Percentiles rank a stretch among this genome's conserved stretches.
Conservation (phyloP, 192 early-diverging fungal genomes). For the Pecoramyces ruminantium region DNA sequence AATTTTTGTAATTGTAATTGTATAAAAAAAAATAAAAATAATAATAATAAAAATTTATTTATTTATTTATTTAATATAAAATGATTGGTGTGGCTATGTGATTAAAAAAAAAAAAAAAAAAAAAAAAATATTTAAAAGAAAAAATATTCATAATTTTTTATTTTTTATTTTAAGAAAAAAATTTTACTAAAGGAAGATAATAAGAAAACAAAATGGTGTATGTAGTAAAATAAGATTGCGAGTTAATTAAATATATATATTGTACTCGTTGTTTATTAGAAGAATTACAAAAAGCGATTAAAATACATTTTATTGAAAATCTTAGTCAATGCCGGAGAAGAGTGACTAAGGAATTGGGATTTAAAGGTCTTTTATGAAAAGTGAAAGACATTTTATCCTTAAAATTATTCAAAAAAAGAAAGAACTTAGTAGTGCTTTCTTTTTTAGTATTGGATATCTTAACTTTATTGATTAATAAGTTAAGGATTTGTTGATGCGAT, state of each 20-base stretch:
- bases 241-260: neutral
- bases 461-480: neutral
- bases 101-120: no score
- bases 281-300: neutral
- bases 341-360: neutral
- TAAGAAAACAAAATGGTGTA: no score
- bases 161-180: no score
- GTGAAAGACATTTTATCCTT: neutral
- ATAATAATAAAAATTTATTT: neutral
- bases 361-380: neutral
- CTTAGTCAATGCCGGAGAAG: neutral
- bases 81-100: no score
- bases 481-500: neutral
- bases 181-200: no score
- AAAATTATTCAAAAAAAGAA: neutral
- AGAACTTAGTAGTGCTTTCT: neutral
- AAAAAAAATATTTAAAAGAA: no score
- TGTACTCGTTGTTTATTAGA: neutral
- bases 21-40: neutral
- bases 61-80: no score
- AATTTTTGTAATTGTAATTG: no score
- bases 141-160: no score
- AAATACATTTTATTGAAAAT: neutral
- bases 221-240: no score
- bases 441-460: neutral